phyloP scores from a whole-genome alignment of 2,329 filamentous ascomycete genomes.

The Colletotrichum orbiculare region DNA sequence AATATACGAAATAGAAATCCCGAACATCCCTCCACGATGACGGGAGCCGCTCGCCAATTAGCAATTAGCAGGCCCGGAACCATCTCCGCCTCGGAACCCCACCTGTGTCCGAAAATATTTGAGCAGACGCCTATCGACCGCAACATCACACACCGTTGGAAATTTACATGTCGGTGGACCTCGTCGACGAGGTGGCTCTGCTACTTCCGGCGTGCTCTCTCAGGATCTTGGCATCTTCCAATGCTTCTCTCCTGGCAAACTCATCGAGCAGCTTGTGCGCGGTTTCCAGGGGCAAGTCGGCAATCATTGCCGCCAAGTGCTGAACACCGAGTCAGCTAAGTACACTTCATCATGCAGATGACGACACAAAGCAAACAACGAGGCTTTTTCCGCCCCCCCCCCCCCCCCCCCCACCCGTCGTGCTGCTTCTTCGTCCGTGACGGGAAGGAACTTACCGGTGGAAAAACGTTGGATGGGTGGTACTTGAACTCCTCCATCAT shows the following conservation, averaged over 20 bases:
- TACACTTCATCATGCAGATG: neutral
- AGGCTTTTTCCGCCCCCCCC: too few species aligned
- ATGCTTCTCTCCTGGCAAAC: conserved; percentile 37
- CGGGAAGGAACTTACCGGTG: conserved; percentile 33
- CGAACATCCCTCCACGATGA: conserved; percentile 5
- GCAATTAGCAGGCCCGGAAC: neutral
- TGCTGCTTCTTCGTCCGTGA: too few species aligned
- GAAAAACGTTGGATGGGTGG: conserved; percentile 45
- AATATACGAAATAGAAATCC: conserved; percentile 5
- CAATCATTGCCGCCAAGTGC: conserved; percentile 37
- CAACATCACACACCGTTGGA: neutral
- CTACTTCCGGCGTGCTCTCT: conserved; percentile 32
- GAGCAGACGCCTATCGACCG: too few species aligned
- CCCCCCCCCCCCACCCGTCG: too few species aligned
- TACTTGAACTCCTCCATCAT: conserved; percentile 50
- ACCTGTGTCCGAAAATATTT: too few species aligned
- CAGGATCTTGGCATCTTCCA: conserved; percentile 37
- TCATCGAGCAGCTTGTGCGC: conserved; percentile 39
- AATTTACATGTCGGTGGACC: conserved; percentile 27
- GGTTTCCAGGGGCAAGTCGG: conserved; percentile 40
- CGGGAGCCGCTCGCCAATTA: neutral
- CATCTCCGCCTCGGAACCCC: neutral
- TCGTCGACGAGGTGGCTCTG: conserved; percentile 34
- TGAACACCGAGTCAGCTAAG: conserved; percentile 19
- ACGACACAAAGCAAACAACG: neutral